Evolutionary conservation across 1,284 basidiomycete genomes (phyloP).

Genomic region (Neolentinus lepideus): DNA sequence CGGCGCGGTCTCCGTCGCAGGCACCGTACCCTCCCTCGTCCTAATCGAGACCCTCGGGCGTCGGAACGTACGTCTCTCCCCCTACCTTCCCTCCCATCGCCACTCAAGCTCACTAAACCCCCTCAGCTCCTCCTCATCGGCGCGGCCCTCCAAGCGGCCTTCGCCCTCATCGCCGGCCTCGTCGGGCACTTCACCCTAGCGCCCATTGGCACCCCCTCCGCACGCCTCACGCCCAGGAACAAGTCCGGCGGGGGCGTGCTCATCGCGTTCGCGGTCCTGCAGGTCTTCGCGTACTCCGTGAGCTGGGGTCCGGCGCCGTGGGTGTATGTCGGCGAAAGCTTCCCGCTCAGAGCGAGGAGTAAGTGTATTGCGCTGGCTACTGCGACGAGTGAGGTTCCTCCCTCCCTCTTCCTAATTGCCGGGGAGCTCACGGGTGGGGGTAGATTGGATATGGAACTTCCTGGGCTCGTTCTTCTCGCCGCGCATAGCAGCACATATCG

Average conservation of each 20-base stretch:
- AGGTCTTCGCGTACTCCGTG: slow-evolving; percentile 64
- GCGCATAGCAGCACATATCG: slow-evolving; percentile 59
- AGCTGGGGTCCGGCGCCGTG: slow-evolving; percentile 73
- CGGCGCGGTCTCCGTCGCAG: slow-evolving; percentile 60
- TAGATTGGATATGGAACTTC: slow-evolving; percentile 66
- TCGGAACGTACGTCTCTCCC: slow-evolving; percentile 35
- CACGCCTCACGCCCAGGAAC: slow-evolving; percentile 43
- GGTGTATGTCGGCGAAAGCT: slow-evolving; percentile 56
- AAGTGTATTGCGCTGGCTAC: slow-evolving; percentile 71
- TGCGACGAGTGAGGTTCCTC: slow-evolving; percentile 29
- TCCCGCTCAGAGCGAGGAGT: slow-evolving; percentile 69
- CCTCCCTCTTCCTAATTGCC: too few species aligned
- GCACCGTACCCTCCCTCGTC: slow-evolving; percentile 56
- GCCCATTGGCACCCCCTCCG: slow-evolving; percentile 36
- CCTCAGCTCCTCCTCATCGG: slow-evolving; percentile 58
- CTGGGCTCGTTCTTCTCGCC: slow-evolving; percentile 63
- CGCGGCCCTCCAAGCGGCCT: slow-evolving; percentile 52
- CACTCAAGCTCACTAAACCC: slow-evolving; percentile 2
- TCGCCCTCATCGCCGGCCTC: slow-evolving; percentile 61
- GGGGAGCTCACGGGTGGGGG: too few species aligned
- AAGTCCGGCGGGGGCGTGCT: slow-evolving; percentile 55
- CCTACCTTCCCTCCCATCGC: neutral
- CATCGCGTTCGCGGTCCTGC: slow-evolving; percentile 72
- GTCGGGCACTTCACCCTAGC: slow-evolving; percentile 67
- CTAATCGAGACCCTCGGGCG: slow-evolving; percentile 64